These are phyloP conservation scores for Ambrosia artemisiifolia DNA, from an alignment of 129 eudicot species.

Conservation along the genomic window DNA sequence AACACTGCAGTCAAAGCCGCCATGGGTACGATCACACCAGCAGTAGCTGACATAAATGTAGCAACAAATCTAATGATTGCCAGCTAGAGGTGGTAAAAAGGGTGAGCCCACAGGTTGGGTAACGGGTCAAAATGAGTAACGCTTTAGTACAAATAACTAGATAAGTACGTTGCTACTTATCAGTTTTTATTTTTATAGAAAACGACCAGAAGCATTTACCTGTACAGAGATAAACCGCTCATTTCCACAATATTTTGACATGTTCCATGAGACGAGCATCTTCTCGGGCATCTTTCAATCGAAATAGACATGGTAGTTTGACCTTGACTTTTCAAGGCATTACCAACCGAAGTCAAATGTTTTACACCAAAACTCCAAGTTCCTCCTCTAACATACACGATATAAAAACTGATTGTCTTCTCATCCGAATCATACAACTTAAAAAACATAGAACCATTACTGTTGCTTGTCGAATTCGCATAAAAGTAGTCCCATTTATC, in stretches of 20 bases:
- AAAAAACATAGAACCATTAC: conserved; percentile 78
- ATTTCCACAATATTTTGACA: conserved; percentile 67
- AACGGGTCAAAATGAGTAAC: not conserved
- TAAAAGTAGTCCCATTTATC: conserved; percentile 76
- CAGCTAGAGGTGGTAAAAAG: not conserved
- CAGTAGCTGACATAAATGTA: conserved; percentile 62
- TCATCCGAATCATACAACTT: conserved; percentile 67
- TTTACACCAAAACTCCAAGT: conserved; percentile 80
- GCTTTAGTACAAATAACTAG: not conserved
- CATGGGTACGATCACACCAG: conserved; percentile 85
- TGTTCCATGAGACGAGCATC: conserved; percentile 88
- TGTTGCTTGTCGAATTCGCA: conserved; percentile 58
- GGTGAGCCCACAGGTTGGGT: not conserved
- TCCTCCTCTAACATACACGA: conserved; percentile 79
- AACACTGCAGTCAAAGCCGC: conserved; percentile 91
- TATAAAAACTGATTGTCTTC: conserved; percentile 60
- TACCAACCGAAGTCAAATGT: conserved; percentile 34
- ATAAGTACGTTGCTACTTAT: not conserved
- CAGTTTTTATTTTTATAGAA: not conserved
- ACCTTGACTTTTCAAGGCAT: conserved; percentile 31
- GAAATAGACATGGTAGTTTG: conserved; percentile 72
- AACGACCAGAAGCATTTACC: conserved; percentile 37
- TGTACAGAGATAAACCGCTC: conserved; percentile 81
- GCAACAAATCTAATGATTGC: not conserved
- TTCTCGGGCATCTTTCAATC: conserved; percentile 82